Evolutionary conservation across 2,329 filamentous ascomycete species (phyloP).

Genomic region (Teratosphaeria viscida): DNA sequence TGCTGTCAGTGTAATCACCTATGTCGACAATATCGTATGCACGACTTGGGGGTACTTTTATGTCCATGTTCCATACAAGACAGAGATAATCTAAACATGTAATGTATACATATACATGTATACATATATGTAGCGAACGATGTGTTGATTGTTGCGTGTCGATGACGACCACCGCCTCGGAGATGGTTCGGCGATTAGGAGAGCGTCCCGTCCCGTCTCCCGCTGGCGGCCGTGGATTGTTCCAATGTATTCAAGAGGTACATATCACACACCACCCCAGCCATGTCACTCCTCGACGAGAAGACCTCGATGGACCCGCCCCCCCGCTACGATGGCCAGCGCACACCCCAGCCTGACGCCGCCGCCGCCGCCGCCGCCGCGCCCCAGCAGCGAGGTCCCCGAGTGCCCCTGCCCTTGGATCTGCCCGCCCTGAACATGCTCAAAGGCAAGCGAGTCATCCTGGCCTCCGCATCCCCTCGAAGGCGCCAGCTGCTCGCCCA

Average conservation of each 20-base stretch:
- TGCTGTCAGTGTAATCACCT: background rate
- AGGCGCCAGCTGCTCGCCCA: conserved; percentile 70
- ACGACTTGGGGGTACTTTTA: background rate
- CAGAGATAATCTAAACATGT: no score
- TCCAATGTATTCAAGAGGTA: background rate
- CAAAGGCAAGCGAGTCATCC: conserved; percentile 68
- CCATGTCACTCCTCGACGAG: conserved; percentile 15
- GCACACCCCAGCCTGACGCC: conserved; percentile 5
- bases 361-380: background rate
- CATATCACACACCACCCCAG: background rate
- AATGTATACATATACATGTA: background rate
- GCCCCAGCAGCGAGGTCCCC: conserved; percentile 21
- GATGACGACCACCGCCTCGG: background rate
- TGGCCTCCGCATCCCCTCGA: conserved; percentile 82
- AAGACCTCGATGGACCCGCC: conserved; percentile 33
- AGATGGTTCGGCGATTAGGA: background rate
- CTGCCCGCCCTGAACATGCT: conserved; percentile 71
- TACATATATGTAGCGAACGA: no score
- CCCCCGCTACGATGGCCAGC: conserved; percentile 31
- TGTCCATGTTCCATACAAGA: no score
- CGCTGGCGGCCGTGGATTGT: no score
- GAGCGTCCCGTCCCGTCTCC: no score
- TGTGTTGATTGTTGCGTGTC: no score
- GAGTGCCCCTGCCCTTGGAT: conserved; percentile 57
- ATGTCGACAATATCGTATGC: background rate